Base-by-base conservation (phyloP, 2,329 filamentous ascomycete species). In the Tolypocladium amazonense region DNA sequence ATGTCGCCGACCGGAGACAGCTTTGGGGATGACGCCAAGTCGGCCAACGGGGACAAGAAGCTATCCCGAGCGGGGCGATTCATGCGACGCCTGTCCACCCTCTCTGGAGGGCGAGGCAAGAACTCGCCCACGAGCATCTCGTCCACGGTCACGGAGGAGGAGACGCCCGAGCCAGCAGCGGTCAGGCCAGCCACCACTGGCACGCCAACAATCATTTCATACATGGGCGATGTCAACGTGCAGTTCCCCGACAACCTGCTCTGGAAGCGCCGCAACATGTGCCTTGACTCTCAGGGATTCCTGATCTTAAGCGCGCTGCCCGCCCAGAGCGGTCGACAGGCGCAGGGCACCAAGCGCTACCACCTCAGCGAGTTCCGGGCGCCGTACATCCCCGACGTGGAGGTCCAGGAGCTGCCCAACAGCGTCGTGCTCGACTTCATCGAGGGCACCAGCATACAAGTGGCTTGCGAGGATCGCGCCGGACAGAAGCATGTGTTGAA, bases 181-280 rank as follows among this genome's bases (percentile, higher is more conserved):
- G 23, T 62, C 8, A 66, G 69, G 20, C 69, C 71, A 8, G 68
- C 65, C 35, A 71, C 68, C 23, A 73, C 68, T 2, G 69, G 67
- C 12, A 65, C 68, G 25, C 68, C 75, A 0, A 74, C 72, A 56
- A 76, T 86, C 58, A 80, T 87, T 33, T 80, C 90, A 4, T 86
- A 88, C 62, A 82, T 96, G 72, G 91, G 92, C 56, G 90, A 97
- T 68, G 88, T 99, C 63, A 97, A 99, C 68, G 90, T 97, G 14
- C 94, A 99, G 71, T 97, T 99, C 71, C 94, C 94, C 0, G 93
- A 97, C 70, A 96, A 91, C 59, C 80, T 99, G 55, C 81, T 99
- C 15, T 99, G 94, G 94, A 99, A 97, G 77, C 88, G 93, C 59
- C 86, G 94, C 62, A 92, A 88, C 68, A 86, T 97, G 75, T 88